Percentiles rank a stretch among this genome's conserved stretches.
These are phyloP conservation scores for Glomus cerebriforme DNA, from an alignment of 192 early-diverging fungal species.

Conservation along the genomic window DNA sequence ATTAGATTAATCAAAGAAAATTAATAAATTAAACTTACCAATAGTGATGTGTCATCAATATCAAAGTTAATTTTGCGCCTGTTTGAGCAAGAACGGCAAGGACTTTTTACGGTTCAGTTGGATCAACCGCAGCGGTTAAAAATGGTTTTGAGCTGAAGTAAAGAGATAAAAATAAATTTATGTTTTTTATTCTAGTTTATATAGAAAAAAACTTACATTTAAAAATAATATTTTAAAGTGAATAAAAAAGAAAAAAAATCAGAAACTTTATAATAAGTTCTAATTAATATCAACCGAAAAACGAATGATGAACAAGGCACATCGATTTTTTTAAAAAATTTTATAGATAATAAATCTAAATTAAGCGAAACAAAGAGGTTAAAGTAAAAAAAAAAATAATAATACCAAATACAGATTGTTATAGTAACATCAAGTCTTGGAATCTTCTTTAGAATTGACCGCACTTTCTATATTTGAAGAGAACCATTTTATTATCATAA, in stretches of 20 bases:
- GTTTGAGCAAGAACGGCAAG: conserved; percentile 58
- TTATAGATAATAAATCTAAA: neutral
- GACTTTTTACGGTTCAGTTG: conserved; percentile 78
- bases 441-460: neutral
- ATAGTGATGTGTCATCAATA: conserved; percentile 90
- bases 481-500: neutral
- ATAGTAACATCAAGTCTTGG: neutral
- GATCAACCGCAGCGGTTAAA: conserved; percentile 74
- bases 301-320: neutral
- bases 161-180: neutral
- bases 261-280: neutral
- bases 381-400: too few species aligned
- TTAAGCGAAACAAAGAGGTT: neutral
- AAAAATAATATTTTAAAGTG: neutral
- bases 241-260: too few species aligned
- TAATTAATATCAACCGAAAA: neutral
- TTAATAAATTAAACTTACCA: conserved; percentile 46
- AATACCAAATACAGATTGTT: neutral
- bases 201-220: neutral
- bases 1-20: neutral
- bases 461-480: neutral
- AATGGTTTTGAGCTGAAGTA: neutral
- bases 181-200: neutral
- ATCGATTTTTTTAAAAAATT: neutral
- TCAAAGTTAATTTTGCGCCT: conserved; percentile 61